Evolutionary conservation across 2,329 filamentous ascomycete genomes (phyloP).

Genomic region (Lomentospora prolificans): DNA sequence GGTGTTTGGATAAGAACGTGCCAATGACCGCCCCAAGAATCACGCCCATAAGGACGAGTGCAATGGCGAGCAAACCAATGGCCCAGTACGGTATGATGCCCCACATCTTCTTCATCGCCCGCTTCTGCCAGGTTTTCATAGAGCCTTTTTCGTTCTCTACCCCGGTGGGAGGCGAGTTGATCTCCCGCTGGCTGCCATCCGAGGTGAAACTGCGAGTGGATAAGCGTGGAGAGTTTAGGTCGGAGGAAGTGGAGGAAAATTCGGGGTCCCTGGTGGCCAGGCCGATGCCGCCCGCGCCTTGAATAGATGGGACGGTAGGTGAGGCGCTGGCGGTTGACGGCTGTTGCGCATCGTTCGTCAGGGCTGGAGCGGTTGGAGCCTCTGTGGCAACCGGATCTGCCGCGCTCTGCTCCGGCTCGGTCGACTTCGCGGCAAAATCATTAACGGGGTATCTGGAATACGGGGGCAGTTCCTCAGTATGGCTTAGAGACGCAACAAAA

Average conservation of each 20-base stretch:
- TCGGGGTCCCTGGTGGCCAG: conserved; percentile 53
- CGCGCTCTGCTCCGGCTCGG: neutral
- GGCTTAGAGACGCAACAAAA: conserved; percentile 77
- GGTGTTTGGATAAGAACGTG: conserved; percentile 28
- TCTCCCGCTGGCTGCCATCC: conserved; percentile 41
- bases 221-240: conserved; percentile 39
- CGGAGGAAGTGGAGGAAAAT: conserved; percentile 47
- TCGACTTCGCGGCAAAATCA: conserved; percentile 42
- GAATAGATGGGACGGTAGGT: conserved; percentile 21
- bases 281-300: conserved; percentile 52
- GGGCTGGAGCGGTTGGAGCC: neutral
- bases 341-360: conserved; percentile 7
- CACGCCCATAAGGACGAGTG: conserved; percentile 41
- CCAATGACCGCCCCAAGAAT: conserved; percentile 50
- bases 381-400: conserved; percentile 6
- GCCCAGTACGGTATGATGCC: conserved; percentile 55
- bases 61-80: conserved; percentile 37
- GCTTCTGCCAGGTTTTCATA: conserved; percentile 39
- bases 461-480: conserved; percentile 83
- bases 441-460: conserved; percentile 86
- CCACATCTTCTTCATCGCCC: conserved; percentile 45
- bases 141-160: conserved; percentile 36
- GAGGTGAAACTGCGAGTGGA: conserved; percentile 43
- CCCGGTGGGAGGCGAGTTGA: conserved; percentile 38
- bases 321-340: neutral